phyloP scores from a whole-genome alignment of 2,329 filamentous ascomycete genomes.

The Colletotrichum paranaense region DNA sequence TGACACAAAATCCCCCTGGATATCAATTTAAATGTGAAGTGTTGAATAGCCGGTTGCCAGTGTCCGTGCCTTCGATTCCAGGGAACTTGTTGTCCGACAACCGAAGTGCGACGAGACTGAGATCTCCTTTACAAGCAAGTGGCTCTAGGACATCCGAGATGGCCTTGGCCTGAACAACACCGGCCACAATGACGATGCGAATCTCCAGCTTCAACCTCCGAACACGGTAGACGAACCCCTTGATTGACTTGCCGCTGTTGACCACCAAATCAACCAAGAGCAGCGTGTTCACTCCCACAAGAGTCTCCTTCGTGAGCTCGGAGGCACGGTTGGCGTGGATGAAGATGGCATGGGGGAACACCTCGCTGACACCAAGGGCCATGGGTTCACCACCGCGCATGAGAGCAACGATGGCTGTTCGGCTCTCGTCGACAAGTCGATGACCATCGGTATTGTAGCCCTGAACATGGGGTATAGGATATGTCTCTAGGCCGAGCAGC shows the following conservation, averaged over 20 bases:
- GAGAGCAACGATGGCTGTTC: constrained; percentile 61
- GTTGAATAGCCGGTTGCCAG: constrained; percentile 70
- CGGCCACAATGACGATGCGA: constrained; percentile 65
- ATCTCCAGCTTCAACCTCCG: constrained; percentile 50
- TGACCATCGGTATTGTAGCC: constrained; percentile 56
- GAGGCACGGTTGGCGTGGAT: constrained; percentile 53
- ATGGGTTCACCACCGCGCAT: constrained; percentile 69
- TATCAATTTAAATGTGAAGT: constrained; percentile 44
- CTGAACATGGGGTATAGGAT: constrained; percentile 63
- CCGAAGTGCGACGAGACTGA: constrained; percentile 63
- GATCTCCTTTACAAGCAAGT: constrained; percentile 39
- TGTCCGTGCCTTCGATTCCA: constrained; percentile 64
- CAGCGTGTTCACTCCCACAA: constrained; percentile 52
- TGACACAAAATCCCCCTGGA: not conserved
- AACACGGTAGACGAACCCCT: constrained; percentile 61
- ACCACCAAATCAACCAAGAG: constrained; percentile 71
- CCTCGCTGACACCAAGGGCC: constrained; percentile 54
- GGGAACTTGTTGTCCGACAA: constrained; percentile 67
- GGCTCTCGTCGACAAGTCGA: constrained; percentile 59
- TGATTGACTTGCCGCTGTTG: constrained; percentile 64
- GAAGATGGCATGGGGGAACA: constrained; percentile 63
- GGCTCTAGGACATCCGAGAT: constrained; percentile 34
- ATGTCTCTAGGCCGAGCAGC: constrained; percentile 61
- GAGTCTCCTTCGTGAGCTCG: constrained; percentile 55
- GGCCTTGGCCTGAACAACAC: constrained; percentile 60